Evolutionary conservation across 305 asterid genomes (phyloP).

Genomic region (Fraxinus dipetala): DNA sequence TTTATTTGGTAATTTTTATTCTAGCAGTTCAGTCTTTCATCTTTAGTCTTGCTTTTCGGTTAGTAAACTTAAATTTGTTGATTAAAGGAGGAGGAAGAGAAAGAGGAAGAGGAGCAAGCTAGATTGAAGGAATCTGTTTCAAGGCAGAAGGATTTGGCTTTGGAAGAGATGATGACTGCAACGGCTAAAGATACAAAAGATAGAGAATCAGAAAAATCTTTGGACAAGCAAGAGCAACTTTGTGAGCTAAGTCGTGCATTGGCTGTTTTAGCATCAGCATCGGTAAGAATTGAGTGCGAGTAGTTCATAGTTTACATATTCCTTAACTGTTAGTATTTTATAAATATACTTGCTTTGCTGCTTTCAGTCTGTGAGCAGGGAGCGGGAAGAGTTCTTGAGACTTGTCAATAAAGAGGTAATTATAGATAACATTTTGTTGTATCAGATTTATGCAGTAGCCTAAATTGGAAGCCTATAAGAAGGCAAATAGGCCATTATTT

Average conservation of each 20-base stretch:
- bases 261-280: slow-evolving; percentile 90
- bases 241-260: slow-evolving; percentile 91
- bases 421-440: slow-evolving; percentile 1
- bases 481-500: not conserved
- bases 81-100: slow-evolving; percentile 85
- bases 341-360: slow-evolving; percentile 29
- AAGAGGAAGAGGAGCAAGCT: slow-evolving; percentile 79
- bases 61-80: slow-evolving; percentile 25
- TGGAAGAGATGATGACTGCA: slow-evolving; percentile 79
- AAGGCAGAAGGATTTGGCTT: slow-evolving; percentile 78
- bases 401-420: slow-evolving; percentile 97
- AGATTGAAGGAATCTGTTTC: slow-evolving; percentile 63
- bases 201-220: slow-evolving; percentile 45
- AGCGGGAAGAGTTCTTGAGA: slow-evolving; percentile 91
- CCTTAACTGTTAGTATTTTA: slow-evolving; percentile 22
- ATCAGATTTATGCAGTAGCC: slow-evolving; percentile 6
- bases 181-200: slow-evolving; percentile 67
- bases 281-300: slow-evolving; percentile 48
- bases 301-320: slow-evolving; percentile 19
- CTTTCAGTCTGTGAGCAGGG: slow-evolving; percentile 95
- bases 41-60: slow-evolving; percentile 15
- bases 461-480: slow-evolving; percentile 4
- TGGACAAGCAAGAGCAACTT: slow-evolving; percentile 91
- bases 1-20: not conserved
- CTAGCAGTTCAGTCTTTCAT: not conserved